Evolutionary conservation across 495 filamentous ascomycete species (phyloP).

Genomic region (Penicillium diatomitis): DNA sequence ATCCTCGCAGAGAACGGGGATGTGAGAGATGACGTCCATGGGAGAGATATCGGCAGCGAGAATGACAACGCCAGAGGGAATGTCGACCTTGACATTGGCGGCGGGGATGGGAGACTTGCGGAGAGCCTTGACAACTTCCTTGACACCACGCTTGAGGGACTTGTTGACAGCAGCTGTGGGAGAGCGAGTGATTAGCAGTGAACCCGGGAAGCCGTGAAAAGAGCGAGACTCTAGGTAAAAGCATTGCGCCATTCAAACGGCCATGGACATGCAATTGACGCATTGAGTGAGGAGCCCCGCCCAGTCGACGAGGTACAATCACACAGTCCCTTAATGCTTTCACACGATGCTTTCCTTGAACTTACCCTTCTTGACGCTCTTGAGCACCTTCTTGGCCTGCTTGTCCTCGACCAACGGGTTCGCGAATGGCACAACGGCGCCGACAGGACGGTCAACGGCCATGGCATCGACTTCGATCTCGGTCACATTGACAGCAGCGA

Average conservation of each 20-base stretch:
- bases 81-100: slow-evolving; percentile 39
- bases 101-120: slow-evolving; percentile 65
- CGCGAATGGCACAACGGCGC: slow-evolving; percentile 87
- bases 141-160: slow-evolving; percentile 91
- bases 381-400: slow-evolving; percentile 82
- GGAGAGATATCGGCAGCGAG: slow-evolving; percentile 95
- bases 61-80: slow-evolving; percentile 67
- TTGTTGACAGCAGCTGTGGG: slow-evolving; percentile 76
- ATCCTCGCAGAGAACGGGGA: slow-evolving; percentile 95
- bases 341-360: not conserved
- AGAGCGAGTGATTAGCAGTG: slow-evolving; percentile 2
- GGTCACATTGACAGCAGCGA: slow-evolving; percentile 27
- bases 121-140: slow-evolving; percentile 95
- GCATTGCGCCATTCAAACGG: no score
- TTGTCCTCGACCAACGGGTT: slow-evolving; percentile 86
- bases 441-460: slow-evolving; percentile 47
- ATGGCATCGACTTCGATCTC: slow-evolving; percentile 38
- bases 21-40: slow-evolving; percentile 94
- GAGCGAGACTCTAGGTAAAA: no score
- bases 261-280: not conserved
- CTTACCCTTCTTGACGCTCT: slow-evolving; percentile 88
- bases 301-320: not conserved
- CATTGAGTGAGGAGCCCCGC: not conserved
- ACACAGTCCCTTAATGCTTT: no score
- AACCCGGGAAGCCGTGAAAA: no score